phyloP scores from a whole-genome alignment of 352 stramenopile genomes.

The Pythium volutum region DNA sequence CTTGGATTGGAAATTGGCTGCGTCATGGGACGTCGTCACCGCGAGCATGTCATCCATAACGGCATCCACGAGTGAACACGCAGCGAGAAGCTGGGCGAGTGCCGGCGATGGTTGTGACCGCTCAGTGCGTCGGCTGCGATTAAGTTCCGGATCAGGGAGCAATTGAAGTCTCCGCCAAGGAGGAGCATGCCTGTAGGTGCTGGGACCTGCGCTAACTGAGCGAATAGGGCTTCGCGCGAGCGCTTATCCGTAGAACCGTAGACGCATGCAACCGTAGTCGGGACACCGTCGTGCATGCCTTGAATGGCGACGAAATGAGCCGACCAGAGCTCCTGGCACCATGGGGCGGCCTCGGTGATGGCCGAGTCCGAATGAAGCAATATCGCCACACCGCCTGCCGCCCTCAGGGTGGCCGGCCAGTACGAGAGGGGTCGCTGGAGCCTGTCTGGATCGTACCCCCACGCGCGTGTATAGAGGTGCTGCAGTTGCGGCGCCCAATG shows the following conservation, averaged over 20 bases:
- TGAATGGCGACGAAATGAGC: not conserved
- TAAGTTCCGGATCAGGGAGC: slow-evolving; percentile 1
- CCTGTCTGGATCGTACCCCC: not conserved
- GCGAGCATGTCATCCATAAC: not conserved
- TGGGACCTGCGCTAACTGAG: not conserved
- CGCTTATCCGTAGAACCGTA: not conserved
- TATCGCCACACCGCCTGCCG: not conserved
- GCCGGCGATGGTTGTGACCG: not conserved
- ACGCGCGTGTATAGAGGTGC: not conserved
- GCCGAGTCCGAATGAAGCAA: not conserved
- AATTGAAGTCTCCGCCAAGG: slow-evolving; percentile 15
- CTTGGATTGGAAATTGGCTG: not conserved
- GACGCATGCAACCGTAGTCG: not conserved
- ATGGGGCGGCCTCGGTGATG: not conserved
- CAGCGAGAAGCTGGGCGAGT: not conserved
- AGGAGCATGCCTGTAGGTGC: not conserved
- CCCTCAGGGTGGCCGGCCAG: not conserved
- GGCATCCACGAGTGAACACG: not conserved
- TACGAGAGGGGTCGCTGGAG: not conserved
- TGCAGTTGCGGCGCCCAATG: not conserved
- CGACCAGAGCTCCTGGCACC: not conserved
- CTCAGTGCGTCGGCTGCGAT: not conserved
- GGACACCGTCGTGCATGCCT: not conserved
- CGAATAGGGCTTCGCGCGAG: not conserved
- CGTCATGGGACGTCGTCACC: not conserved